Conservation (phyloP, 1,139 yeast genomes). For the Williopsis jadinii region DNA sequence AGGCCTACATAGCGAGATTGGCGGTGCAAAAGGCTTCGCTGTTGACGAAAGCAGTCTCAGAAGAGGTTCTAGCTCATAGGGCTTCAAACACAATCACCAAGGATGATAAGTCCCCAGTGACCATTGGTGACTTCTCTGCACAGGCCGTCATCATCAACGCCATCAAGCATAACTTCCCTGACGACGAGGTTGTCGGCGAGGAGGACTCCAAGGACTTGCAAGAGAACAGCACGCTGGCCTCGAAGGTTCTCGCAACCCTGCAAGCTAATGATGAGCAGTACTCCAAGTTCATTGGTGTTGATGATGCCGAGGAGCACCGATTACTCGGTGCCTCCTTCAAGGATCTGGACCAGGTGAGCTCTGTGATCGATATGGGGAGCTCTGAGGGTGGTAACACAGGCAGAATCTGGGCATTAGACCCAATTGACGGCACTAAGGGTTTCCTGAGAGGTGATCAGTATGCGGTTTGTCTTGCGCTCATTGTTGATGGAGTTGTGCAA, state of each 20-base stretch:
- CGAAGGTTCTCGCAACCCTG: slow-evolving; percentile 45
- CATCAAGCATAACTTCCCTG: slow-evolving; percentile 68
- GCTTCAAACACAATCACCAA: slow-evolving; percentile 65
- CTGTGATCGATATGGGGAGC: slow-evolving; percentile 71
- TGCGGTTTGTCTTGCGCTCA: slow-evolving; percentile 89
- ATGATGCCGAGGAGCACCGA: slow-evolving; percentile 3
- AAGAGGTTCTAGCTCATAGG: slow-evolving; percentile 52
- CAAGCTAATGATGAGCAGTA: slow-evolving; percentile 29
- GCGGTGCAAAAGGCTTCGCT: slow-evolving; percentile 87
- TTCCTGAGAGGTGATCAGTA: slow-evolving; percentile 93
- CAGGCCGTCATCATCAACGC: slow-evolving; percentile 91
- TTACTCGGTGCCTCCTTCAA: slow-evolving; percentile 27
- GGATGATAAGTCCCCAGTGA: slow-evolving; percentile 88
- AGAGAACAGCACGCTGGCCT: slow-evolving; percentile 38
- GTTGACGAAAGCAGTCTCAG: slow-evolving; percentile 67
- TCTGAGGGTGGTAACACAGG: slow-evolving; percentile 73
- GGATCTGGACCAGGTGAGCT: slow-evolving; percentile 44
- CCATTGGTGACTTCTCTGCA: slow-evolving; percentile 94
- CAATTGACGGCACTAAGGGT: slow-evolving; percentile 98
- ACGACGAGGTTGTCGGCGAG: slow-evolving; percentile 88
- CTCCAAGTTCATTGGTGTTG: slow-evolving; percentile 3
- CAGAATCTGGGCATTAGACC: slow-evolving; percentile 95
- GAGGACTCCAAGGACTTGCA: slow-evolving; percentile 72
- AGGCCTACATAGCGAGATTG: slow-evolving; percentile 70
- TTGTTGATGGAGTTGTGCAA: slow-evolving; percentile 77